Percentiles rank a stretch among this genome's conserved stretches.
These are phyloP conservation scores for Priceomyces medius DNA, from an alignment of 805 yeast genomes.

Conservation along the genomic window DNA sequence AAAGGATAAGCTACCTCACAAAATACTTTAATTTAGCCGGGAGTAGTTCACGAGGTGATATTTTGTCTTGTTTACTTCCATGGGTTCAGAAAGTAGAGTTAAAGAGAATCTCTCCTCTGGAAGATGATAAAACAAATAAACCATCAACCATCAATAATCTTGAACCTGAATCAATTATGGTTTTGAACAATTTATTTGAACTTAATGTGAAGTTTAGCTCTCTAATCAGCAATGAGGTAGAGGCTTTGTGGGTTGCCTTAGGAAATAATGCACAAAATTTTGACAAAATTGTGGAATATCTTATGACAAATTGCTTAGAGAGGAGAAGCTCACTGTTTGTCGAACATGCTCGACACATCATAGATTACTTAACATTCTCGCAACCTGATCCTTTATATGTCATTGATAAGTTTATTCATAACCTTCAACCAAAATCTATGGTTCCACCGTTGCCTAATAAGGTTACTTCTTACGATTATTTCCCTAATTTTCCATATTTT, in stretches of 20 bases:
- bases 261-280: conserved; percentile 73
- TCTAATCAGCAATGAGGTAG: conserved; percentile 79
- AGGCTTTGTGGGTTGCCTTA: conserved; percentile 93
- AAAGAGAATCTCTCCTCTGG: conserved; percentile 19
- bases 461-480: conserved; percentile 12
- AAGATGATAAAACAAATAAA: background rate
- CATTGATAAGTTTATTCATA: conserved; percentile 62
- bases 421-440: conserved; percentile 83
- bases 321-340: conserved; percentile 73
- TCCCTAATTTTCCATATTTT: conserved; percentile 59
- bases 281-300: conserved; percentile 67
- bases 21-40: conserved; percentile 61
- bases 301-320: conserved; percentile 65
- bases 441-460: conserved; percentile 60
- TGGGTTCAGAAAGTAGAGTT: conserved; percentile 89
- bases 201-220: conserved; percentile 78
- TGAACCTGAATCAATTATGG: conserved; percentile 53
- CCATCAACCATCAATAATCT: conserved; percentile 13
- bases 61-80: conserved; percentile 77
- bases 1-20: conserved; percentile 70
- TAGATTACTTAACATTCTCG: conserved; percentile 67
- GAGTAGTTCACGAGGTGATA: conserved; percentile 65
- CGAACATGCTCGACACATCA: conserved; percentile 74
- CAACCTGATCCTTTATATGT: conserved; percentile 46
- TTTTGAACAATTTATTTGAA: conserved; percentile 75